Percentiles rank a stretch among this genome's conserved stretches.
Evolutionary conservation across 495 filamentous ascomycete species (phyloP).

Genomic region (Cercophora sp.): DNA sequence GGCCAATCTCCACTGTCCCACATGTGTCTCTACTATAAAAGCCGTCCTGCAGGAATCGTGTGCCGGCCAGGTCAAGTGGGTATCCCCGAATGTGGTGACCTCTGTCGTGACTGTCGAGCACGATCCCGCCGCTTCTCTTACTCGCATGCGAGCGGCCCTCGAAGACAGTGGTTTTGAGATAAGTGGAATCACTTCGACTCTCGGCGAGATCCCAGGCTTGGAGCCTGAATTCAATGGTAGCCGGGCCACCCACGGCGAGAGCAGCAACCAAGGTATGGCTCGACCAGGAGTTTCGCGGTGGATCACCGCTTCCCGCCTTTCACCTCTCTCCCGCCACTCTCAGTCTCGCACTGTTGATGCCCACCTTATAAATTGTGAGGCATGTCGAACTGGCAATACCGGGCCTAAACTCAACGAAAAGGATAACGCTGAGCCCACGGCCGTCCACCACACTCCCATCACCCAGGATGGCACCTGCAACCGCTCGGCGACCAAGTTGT

Average conservation of each 20-base stretch:
- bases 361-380: constrained; percentile 32
- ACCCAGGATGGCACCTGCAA: not conserved
- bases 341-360: constrained; percentile 15
- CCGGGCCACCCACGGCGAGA: constrained; percentile 5
- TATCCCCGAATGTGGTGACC: constrained; percentile 56
- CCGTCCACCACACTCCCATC: constrained; percentile 3
- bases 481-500: constrained; percentile 10
- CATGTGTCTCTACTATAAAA: constrained; percentile 55
- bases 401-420: constrained; percentile 9
- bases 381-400: constrained; percentile 21
- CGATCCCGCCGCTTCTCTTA: constrained; percentile 22
- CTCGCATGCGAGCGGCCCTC: constrained; percentile 36
- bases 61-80: constrained; percentile 39
- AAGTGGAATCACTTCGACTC: constrained; percentile 37
- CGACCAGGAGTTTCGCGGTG: constrained; percentile 22
- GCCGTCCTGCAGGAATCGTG: constrained; percentile 38
- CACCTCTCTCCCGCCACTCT: constrained; percentile 1
- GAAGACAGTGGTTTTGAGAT: constrained; percentile 47
- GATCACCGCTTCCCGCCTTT: constrained; percentile 18
- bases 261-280: constrained; percentile 11
- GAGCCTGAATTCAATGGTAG: not conserved
- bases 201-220: constrained; percentile 22
- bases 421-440: constrained; percentile 9
- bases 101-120: constrained; percentile 48
- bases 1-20: constrained; percentile 59